Conservation (phyloP, 495 filamentous ascomycete species). For the Umbilicaria muhlenbergii region DNA sequence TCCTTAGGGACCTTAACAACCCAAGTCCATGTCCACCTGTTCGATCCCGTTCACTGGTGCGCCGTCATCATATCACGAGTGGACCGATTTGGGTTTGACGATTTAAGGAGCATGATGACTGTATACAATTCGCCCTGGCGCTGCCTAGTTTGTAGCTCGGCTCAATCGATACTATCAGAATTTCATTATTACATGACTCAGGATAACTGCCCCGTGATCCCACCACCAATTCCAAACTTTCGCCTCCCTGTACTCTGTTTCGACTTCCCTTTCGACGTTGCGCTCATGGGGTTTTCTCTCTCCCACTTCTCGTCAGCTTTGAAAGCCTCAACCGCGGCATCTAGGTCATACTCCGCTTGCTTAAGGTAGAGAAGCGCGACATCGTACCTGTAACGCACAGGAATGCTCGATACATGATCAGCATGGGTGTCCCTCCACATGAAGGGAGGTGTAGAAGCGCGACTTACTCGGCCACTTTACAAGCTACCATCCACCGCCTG, state of each 20-base stretch:
- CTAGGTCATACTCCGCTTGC: constrained; percentile 47
- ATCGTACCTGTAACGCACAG: constrained; percentile 39
- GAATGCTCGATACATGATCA: constrained; percentile 4
- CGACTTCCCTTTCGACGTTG: constrained; percentile 21
- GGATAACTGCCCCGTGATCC: constrained; percentile 7
- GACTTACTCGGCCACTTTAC: constrained; percentile 49
- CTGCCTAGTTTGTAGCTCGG: too few relatives aligned
- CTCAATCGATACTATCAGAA: too few relatives aligned
- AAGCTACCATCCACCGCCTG: constrained; percentile 53
- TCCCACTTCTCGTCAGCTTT: constrained; percentile 59
- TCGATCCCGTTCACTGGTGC: too few relatives aligned
- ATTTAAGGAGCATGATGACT: too few relatives aligned
- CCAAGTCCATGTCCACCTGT: too few relatives aligned
- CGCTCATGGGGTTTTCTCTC: constrained; percentile 42
- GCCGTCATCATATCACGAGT: too few relatives aligned
- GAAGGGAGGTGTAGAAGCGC: background rate
- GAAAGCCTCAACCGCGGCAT: constrained; percentile 41
- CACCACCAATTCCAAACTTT: constrained; percentile 1
- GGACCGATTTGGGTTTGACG: too few relatives aligned
- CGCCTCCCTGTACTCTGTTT: constrained; percentile 4
- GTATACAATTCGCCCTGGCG: too few relatives aligned
- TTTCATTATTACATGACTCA: background rate
- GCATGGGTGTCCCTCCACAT: background rate
- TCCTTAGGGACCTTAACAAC: too few relatives aligned
- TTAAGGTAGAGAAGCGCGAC: constrained; percentile 55